Percentiles rank a stretch among this genome's conserved stretches.
These are phyloP conservation scores for Boeremia exigua DNA, from an alignment of 2,329 filamentous ascomycete genomes.

Conservation along the genomic window DNA sequence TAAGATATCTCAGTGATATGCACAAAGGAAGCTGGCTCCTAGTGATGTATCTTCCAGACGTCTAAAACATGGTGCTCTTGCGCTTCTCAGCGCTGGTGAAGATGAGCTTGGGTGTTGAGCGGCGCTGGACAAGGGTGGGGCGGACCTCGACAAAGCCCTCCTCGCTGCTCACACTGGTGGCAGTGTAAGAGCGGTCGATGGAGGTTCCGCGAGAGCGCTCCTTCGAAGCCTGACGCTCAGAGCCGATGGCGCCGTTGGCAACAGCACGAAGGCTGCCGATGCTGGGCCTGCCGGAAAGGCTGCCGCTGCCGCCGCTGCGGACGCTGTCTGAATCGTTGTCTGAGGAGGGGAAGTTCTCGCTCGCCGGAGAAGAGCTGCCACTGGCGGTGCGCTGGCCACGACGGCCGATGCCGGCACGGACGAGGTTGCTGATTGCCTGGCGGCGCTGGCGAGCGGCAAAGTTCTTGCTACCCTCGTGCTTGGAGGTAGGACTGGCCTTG, in stretches of 20 bases:
- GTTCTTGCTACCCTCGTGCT: constrained; percentile 95
- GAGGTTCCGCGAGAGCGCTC: constrained; percentile 46
- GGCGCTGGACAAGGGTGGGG: constrained; percentile 67
- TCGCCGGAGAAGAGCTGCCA: constrained; percentile 87
- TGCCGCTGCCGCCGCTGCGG: constrained; percentile 74
- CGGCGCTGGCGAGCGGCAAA: constrained; percentile 92
- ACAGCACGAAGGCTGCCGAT: constrained; percentile 77
- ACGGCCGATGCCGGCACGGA: constrained; percentile 86
- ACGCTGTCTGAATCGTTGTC: constrained; percentile 65
- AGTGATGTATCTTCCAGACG: constrained; percentile 22
- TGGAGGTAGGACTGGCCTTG: constrained; percentile 84
- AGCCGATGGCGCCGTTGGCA: constrained; percentile 85
- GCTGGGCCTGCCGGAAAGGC: constrained; percentile 77
- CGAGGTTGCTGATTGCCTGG: constrained; percentile 88
- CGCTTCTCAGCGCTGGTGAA: constrained; percentile 90
- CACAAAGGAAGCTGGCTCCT: constrained; percentile 38
- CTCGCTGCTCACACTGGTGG: constrained; percentile 71
- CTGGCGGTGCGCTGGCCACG: constrained; percentile 72
- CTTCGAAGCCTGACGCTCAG: constrained; percentile 71
- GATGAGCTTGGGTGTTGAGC: constrained; percentile 85
- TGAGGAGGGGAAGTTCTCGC: constrained; percentile 76
- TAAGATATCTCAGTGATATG: constrained; percentile 42
- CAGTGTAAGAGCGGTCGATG: constrained; percentile 56
- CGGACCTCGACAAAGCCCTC: constrained; percentile 62
- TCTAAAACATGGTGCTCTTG: constrained; percentile 71